Conservation (phyloP, 208 protist species). For the Wallacemonas collosoma region DNA sequence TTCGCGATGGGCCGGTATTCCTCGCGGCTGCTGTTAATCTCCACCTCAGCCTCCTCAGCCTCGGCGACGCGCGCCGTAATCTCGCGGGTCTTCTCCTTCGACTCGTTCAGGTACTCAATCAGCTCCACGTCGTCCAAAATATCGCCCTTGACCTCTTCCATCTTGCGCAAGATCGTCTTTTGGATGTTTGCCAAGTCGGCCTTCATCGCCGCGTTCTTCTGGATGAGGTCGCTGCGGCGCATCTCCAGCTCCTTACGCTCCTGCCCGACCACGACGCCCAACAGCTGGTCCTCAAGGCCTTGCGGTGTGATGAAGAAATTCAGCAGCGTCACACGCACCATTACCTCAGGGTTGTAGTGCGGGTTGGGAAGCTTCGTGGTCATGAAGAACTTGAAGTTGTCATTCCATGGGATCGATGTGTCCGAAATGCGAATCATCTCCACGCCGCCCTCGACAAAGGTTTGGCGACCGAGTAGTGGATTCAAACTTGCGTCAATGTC, state of each 20-base stretch:
- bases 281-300: conserved; percentile 98
- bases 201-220: conserved; percentile 96
- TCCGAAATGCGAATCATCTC: conserved; percentile 98
- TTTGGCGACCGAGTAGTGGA: conserved; percentile 95
- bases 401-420: conserved; percentile 94
- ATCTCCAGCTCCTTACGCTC: conserved; percentile 97
- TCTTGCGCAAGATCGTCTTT: conserved; percentile 95
- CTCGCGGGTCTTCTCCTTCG: conserved; percentile 94
- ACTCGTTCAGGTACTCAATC: conserved; percentile 96
- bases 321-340: conserved; percentile 97
- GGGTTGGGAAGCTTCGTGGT: conserved; percentile 98
- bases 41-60: conserved; percentile 95
- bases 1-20: conserved; percentile 95
- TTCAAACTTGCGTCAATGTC: conserved; percentile 96
- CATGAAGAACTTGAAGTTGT: conserved; percentile 98
- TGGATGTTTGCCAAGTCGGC: conserved; percentile 96
- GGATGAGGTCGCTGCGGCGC: conserved; percentile 94
- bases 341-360: conserved; percentile 97
- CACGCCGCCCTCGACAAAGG: conserved; percentile 92
- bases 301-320: conserved; percentile 99
- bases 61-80: conserved; percentile 95
- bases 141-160: conserved; percentile 95
- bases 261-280: conserved; percentile 96
- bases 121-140: conserved; percentile 98
- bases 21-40: conserved; percentile 96